These are phyloP conservation scores for Calonectria pteridis DNA, from an alignment of 2,329 filamentous ascomycete species.

Conservation along the genomic window DNA sequence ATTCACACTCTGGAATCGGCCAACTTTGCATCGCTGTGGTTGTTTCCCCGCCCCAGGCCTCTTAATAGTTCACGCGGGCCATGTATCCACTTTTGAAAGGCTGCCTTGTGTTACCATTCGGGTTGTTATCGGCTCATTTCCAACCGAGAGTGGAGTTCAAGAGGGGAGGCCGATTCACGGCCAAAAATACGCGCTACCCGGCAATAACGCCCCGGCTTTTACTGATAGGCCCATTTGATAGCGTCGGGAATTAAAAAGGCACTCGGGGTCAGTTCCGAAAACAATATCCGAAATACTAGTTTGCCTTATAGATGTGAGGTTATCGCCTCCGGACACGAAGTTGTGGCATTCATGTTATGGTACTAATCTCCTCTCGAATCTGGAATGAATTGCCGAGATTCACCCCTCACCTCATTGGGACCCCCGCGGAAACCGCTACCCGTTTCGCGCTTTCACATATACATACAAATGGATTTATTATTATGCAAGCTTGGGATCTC, in stretches of 20 bases:
- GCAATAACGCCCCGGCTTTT: background rate
- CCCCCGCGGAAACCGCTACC: too few species aligned
- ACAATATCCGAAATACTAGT: background rate
- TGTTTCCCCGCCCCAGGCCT: background rate
- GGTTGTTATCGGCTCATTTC: constrained; percentile 9
- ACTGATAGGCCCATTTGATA: background rate
- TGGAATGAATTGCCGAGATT: too few species aligned
- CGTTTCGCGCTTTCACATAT: too few species aligned
- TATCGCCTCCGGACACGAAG: background rate
- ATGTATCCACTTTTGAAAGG: background rate
- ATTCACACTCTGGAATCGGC: background rate
- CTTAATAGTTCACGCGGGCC: background rate
- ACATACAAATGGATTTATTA: too few species aligned
- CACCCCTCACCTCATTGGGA: too few species aligned
- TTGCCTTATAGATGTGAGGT: background rate
- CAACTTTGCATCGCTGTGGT: background rate
- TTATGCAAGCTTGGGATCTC: too few species aligned
- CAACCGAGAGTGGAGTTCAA: background rate
- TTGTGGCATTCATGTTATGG: too few species aligned
- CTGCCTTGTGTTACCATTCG: background rate
- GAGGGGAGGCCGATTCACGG: background rate
- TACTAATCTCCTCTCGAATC: too few species aligned
- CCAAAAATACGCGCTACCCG: background rate
- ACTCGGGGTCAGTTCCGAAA: too few species aligned
- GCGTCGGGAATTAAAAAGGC: background rate